Base-by-base conservation (phyloP, 2,329 filamentous ascomycete species). In the Coniochaeta prunicola region DNA sequence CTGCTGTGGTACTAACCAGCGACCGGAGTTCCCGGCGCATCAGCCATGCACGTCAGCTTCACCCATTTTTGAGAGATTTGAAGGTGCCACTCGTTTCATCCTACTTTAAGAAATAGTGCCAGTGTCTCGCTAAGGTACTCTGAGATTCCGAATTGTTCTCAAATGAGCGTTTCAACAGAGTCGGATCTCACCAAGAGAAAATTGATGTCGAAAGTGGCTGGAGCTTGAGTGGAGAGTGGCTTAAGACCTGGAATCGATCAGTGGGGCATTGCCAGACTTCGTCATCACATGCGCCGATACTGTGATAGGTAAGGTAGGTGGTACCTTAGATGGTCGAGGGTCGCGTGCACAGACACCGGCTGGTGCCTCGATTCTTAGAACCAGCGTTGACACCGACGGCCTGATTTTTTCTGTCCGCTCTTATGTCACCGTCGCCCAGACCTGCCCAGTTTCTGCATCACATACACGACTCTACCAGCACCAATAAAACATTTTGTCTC, bases 11-110 rank as follows among this genome's bases (percentile, higher is more conserved):
- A n/a, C n/a, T n/a, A n/a, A n/a, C n/a, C n/a, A 10, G 38, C 38
- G 36, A 42, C 40, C 53, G 42, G 56, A 58, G 40, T 40, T 28
- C 31, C 42, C 59, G 57, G 50, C 54, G 17, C 28, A 36, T 33
- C 45, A 7, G 21, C 45, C n/a, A 50, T 50, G 24, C 45, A 50
- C 31, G 24, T 50, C 45, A 50, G 45, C 45, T 50, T 40, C 17
- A 17, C 19, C 17, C 24, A 17, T 3, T 34, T 45, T 19, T n/a
- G 40, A 24, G 40, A 24, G 12, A 10, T 45, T 12, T 21, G 6
- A 45, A 45, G 12, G 19, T n/a, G n/a, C n/a, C n/a, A n/a, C n/a
- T n/a, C n/a, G n/a, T n/a, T n/a, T n/a, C n/a, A n/a, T n/a, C n/a
- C n/a, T n/a, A n/a, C n/a, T n/a, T n/a, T n/a, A n/a, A n/a, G n/a